Conservation (phyloP, 192 early-diverging fungal species). For the Coemansia sp. region DNA sequence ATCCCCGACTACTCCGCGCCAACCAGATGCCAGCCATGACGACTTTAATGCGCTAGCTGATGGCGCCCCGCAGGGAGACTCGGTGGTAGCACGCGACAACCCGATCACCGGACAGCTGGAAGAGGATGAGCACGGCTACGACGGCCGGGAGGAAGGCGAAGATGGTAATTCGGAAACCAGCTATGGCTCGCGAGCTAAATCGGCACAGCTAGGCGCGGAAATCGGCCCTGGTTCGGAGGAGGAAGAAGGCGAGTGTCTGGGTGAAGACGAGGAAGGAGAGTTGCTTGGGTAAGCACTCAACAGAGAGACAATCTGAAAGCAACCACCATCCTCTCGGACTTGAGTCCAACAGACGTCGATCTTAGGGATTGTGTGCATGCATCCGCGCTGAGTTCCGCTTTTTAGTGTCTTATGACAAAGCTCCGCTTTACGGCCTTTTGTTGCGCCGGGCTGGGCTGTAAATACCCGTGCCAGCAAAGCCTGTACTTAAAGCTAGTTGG, state of each 20-base stretch:
- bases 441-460: too few species aligned
- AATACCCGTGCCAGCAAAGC: background rate
- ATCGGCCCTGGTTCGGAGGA: conserved; percentile 9
- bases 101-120: background rate
- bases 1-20: conserved; percentile 24
- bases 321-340: conserved; percentile 1
- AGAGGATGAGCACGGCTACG: background rate
- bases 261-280: conserved; percentile 46
- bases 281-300: conserved; percentile 10
- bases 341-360: background rate
- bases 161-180: background rate
- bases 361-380: background rate
- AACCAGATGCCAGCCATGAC: conserved; percentile 11
- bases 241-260: conserved; percentile 35
- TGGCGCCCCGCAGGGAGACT: conserved; percentile 12
- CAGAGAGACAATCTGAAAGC: background rate
- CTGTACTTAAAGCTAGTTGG: background rate
- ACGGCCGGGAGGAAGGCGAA: conserved; percentile 19
- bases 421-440: background rate
- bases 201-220: background rate
- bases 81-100: background rate
- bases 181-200: background rate
- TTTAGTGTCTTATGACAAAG: background rate
- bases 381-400: background rate
- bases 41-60: conserved; percentile 27